Conservation (phyloP, 441 rosid species). For the Erodium chrysanthum region DNA sequence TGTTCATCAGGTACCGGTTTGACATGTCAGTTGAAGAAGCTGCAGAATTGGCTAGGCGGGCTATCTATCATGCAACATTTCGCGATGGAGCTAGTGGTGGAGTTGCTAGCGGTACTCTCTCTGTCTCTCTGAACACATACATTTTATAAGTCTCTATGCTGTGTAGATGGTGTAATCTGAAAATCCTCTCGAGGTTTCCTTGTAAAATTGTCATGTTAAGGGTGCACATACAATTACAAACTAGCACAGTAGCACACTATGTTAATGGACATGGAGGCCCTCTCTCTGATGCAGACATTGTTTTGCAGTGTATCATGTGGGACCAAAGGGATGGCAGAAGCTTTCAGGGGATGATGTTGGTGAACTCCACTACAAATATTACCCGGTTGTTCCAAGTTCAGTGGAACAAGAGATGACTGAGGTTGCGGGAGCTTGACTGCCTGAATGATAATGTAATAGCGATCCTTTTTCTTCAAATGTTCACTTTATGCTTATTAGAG, state of each 20-base stretch:
- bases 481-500: neutral
- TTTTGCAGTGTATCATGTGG: conserved; percentile 73
- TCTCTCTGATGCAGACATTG: neutral
- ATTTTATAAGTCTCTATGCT: neutral
- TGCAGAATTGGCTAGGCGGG: conserved; percentile 83
- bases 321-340: conserved; percentile 89
- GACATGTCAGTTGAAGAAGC: conserved; percentile 92
- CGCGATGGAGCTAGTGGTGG: conserved; percentile 99
- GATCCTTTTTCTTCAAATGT: neutral
- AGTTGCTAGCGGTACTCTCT: conserved; percentile 76
- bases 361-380: conserved; percentile 74
- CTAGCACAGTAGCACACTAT: no score
- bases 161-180: neutral
- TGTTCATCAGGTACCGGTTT: conserved; percentile 46
- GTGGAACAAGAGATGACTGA: conserved; percentile 93
- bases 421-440: conserved; percentile 29
- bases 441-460: neutral
- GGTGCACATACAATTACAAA: no score
- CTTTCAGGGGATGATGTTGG: conserved; percentile 96
- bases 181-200: neutral
- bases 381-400: conserved; percentile 46
- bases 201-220: no score
- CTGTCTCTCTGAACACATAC: neutral
- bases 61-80: conserved; percentile 97
- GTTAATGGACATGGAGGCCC: no score